Conservation (phyloP, 306 rosid genomes). For the Arachis hypogaea region DNA sequence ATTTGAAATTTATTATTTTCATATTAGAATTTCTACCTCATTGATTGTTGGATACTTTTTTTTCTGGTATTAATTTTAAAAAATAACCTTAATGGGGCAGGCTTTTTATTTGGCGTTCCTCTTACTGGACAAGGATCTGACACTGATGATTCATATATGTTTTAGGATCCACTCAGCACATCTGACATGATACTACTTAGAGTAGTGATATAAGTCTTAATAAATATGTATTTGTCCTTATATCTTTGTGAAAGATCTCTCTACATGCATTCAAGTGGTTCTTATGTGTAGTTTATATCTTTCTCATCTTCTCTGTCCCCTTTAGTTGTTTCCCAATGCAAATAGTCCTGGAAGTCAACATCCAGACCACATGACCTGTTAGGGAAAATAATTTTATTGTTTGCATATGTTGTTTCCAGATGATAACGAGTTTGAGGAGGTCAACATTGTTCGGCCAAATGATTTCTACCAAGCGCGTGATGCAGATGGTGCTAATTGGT, state of each 20-base stretch:
- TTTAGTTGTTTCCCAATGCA: not conserved
- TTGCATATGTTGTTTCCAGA: slow-evolving; percentile 50
- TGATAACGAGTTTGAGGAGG: slow-evolving; percentile 85
- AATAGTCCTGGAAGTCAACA: not conserved
- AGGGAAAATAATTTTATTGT: slow-evolving; percentile 2
- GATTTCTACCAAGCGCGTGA: slow-evolving; percentile 78
- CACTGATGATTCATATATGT: too few relatives aligned
- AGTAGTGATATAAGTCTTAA: too few relatives aligned
- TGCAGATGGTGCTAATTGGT: slow-evolving; percentile 70
- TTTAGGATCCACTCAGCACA: too few relatives aligned
- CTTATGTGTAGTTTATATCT: not conserved
- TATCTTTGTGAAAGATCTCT: slow-evolving; percentile 11
- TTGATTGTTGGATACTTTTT: too few relatives aligned
- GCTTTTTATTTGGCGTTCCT: too few relatives aligned
- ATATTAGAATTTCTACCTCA: too few relatives aligned
- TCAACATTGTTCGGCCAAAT: slow-evolving; percentile 62
- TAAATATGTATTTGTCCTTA: not conserved
- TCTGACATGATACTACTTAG: too few relatives aligned
- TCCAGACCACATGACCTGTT: slow-evolving; percentile 17
- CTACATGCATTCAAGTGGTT: not conserved
- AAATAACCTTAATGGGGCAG: too few relatives aligned
- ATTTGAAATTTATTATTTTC: too few relatives aligned
- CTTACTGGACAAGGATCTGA: too few relatives aligned
- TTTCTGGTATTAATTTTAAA: too few relatives aligned
- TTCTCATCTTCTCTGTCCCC: not conserved